Evolutionary conservation across 441 rosid species (phyloP), one percentile per base, ranked within the genome.

Genomic region (Erodium texanum): DNA sequence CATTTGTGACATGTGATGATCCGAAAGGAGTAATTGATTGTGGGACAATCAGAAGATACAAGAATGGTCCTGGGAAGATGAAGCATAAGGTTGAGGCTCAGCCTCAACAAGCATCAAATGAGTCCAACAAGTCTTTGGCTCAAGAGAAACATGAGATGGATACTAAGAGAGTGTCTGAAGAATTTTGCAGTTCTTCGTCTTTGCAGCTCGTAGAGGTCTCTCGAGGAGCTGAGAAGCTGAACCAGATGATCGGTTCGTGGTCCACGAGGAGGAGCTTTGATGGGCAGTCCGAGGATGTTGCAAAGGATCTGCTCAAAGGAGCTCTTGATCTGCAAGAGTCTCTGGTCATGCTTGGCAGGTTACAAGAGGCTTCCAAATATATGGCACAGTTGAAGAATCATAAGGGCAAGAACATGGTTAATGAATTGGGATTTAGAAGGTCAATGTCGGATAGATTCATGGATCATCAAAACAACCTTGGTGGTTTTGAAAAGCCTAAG

Each of bases 281-380:
- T 16, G 76, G 77, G 8, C 81, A 66, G 62, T 79, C 88, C 32
- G 86, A 81, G 71, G 90, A 83, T 70, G 76, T 86, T n/a, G 93
- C 96, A 0, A 86, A 82, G 70, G 92, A 85, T 69, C 69, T 91
- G 84, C 68, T 88, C 73, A 81, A 86, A 80, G 99, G 96, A 66
- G 93, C 97, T 52, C 87, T 89, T 69, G 93, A 89, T 74, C 82
- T 90, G 74, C 95, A 91, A 72, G 96, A 91, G 77, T 93, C 97
- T 43, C 67, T 91, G 80, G 77, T 71, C 72, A 80, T 88, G 97
- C 83, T 91, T 23, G 88, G 82, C 34, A 88, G 82, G 77, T 70
- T 93, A 77, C 99, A 89, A 80, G 96, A 83, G 68, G 87, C 87
- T 64, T 84, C 88, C 3, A 76, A 85, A 45, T 81, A 75, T 15